phyloP scores from a whole-genome alignment of 1,284 basidiomycete species.

The Xanthoconium separans region DNA sequence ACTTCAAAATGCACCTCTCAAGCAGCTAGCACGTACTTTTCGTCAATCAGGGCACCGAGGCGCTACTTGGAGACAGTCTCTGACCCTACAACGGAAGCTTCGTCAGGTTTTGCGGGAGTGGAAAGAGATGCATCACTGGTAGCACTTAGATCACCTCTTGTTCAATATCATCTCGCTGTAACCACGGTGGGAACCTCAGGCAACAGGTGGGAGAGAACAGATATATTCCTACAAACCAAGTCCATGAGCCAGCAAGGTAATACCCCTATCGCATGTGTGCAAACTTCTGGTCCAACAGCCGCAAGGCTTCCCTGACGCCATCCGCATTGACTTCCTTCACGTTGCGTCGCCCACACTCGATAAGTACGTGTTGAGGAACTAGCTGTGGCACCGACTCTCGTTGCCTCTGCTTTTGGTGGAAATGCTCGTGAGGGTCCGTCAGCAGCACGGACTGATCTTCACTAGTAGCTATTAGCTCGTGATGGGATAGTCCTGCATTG shows the following conservation, averaged over 20 bases:
- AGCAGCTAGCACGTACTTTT: conserved; percentile 45
- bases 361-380: conserved; percentile 57
- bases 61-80: conserved; percentile 2
- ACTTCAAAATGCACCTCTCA: conserved; percentile 41
- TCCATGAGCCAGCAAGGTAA: background rate
- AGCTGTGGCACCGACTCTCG: conserved; percentile 48
- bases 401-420: conserved; percentile 44
- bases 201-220: background rate
- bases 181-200: too few species aligned
- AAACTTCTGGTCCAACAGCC: conserved; percentile 75
- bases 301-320: conserved; percentile 76
- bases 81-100: conserved; percentile 31
- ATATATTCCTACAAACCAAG: conserved; percentile 1
- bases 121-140: conserved; percentile 7
- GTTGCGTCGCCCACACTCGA: conserved; percentile 59
- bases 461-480: conserved; percentile 9
- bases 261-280: conserved; percentile 29
- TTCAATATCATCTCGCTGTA: background rate
- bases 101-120: conserved; percentile 25
- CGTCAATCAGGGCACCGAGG: conserved; percentile 24
- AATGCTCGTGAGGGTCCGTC: conserved; percentile 54
- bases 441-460: conserved; percentile 41
- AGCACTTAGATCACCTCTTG: background rate
- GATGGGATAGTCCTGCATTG: conserved; percentile 17
- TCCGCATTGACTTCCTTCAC: conserved; percentile 75